A percentile compares a stretch with the other conserved stretches of the same genome.
These are phyloP conservation scores for Geotrichum aggregatum DNA, from an alignment of 1,139 yeast genomes.

Conservation along the genomic window DNA sequence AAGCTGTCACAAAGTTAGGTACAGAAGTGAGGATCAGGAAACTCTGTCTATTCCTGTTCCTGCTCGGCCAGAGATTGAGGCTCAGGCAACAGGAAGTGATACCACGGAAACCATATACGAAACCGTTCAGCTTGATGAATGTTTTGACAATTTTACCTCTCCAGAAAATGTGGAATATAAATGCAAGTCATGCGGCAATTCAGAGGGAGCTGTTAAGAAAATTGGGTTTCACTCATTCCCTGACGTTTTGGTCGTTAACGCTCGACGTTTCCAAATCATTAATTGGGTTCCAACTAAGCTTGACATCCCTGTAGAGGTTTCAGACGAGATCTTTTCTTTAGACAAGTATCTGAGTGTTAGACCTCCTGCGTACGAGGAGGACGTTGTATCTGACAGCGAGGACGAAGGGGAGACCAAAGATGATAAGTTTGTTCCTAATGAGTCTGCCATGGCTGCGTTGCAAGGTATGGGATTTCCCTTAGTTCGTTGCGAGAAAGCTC, in stretches of 20 bases:
- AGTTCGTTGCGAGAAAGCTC: constrained; percentile 60
- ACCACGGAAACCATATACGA: constrained; percentile 47
- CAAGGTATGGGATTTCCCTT: constrained; percentile 85
- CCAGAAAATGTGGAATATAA: constrained; percentile 61
- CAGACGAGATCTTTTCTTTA: constrained; percentile 45
- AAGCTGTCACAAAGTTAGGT: constrained; percentile 57
- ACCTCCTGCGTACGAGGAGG: constrained; percentile 45
- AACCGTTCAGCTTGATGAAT: constrained; percentile 50
- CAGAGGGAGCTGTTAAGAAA: constrained; percentile 42
- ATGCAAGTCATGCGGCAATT: constrained; percentile 57
- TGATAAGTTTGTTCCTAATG: constrained; percentile 51
- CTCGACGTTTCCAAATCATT: constrained; percentile 73
- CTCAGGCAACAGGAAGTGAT: constrained; percentile 37
- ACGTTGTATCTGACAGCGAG: constrained; percentile 40
- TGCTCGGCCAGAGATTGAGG: constrained; percentile 27
- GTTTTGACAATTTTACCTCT: constrained; percentile 47
- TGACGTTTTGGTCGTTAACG: constrained; percentile 61
- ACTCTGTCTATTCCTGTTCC: constrained; percentile 62
- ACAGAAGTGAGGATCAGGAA: constrained; percentile 60
- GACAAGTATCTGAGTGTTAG: constrained; percentile 39
- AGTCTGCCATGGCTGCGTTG: constrained; percentile 52
- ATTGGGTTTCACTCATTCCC: constrained; percentile 65
- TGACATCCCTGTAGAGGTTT: constrained; percentile 64
- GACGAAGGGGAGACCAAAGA: constrained; percentile 29
- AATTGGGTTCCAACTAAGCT: constrained; percentile 90